Conservation (phyloP, 73 alveolate species). For the Uronychia binucleata region DNA sequence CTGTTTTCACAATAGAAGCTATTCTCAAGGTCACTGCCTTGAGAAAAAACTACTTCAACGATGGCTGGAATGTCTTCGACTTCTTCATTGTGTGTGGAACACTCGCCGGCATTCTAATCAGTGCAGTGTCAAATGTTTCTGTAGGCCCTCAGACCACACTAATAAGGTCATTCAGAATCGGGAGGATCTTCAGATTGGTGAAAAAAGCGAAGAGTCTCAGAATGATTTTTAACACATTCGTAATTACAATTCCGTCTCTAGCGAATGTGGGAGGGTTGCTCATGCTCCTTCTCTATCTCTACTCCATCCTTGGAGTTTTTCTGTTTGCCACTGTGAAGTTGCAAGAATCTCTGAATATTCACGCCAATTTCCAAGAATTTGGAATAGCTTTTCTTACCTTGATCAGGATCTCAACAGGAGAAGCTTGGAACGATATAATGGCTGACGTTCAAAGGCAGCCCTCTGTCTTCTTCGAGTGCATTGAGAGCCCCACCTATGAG, state of each 20-base stretch:
- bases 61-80: conserved; percentile 74
- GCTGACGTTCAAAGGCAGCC: conserved; percentile 18
- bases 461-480: not conserved
- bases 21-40: conserved; percentile 19
- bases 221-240: no score
- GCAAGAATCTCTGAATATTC: conserved; percentile 12
- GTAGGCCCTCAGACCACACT: conserved; percentile 36
- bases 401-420: conserved; percentile 51
- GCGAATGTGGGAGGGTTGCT: not conserved
- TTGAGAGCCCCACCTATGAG: conserved; percentile 1
- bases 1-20: conserved; percentile 4
- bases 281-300: conserved; percentile 22
- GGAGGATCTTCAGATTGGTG: conserved; percentile 46
- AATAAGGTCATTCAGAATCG: conserved; percentile 56
- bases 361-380: conserved; percentile 21
- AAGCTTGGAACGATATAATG: conserved; percentile 63
- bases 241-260: not conserved
- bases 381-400: not conserved
- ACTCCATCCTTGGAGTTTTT: conserved; percentile 47
- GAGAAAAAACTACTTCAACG: conserved; percentile 51
- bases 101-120: conserved; percentile 21
- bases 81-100: conserved; percentile 57
- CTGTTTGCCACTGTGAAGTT: conserved; percentile 40
- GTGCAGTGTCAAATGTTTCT: conserved; percentile 8
- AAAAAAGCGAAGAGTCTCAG: no score